Evolutionary conservation across 805 yeast species (phyloP), one percentile per base, ranked within the genome.

Genomic region (Candida pseudoglaebosa): DNA sequence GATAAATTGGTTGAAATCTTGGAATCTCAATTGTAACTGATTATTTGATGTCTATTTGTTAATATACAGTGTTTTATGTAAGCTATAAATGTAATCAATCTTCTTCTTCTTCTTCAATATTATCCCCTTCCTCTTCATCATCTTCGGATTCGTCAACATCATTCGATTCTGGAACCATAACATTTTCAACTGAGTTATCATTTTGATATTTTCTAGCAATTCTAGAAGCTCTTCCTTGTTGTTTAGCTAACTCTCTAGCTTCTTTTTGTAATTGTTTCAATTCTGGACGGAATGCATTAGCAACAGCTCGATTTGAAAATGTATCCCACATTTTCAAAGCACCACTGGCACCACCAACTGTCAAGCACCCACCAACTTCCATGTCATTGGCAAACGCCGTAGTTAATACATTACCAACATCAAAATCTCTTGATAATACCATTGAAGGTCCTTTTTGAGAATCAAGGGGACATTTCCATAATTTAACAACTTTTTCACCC

Each of bases 301-400:
- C 77, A 14, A 90, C 90, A 12, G 91, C 73, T 44, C 77, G 70
- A 65, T 93, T 93, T 38, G 87, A 77, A 59, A 90, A 84, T 6
- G 82, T 74, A 64, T 93, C 98, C 95, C 97, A 93, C 67, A 93
- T 75, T 67, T 89, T 90, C 60, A 93, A 70, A 10, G 84, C 83
- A 13, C 89, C 83, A 37, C 75, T 73, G 31, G 84, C 87, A 54
- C 99, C 99, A 50, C 96, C 98, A 44, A 88, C 75, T 15, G 81
- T 80, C 46, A 93, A 59, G 56, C 84, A 77, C 44, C 97, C 97
- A 2, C 89, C 79, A 33, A 84, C 85, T 61, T 86, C 96, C 40
- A 77, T 64, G 60, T 93, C 98, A 35, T 88, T 83, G 2, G 95
- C 93, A 70, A 89, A 93, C 7, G 84, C 65, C 8, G 86, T 70